Base-by-base conservation (phyloP, 2,329 filamentous ascomycete species). In the Tolypocladium ovalisporum region DNA sequence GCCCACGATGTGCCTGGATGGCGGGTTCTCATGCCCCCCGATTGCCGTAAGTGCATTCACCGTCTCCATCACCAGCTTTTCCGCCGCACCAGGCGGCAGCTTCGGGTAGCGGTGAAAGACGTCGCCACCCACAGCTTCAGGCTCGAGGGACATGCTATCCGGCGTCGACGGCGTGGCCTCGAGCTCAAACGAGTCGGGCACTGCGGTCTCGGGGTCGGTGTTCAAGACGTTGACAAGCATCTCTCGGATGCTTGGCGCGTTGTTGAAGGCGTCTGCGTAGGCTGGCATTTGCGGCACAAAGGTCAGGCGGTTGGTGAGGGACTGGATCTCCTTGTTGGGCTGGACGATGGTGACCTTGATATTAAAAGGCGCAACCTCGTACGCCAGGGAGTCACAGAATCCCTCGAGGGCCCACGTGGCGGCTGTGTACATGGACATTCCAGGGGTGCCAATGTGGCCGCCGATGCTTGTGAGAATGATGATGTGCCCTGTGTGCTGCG, bases 301-400 rank as follows among this genome's bases (percentile, higher is more conserved):
- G 54, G 86, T 88, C 65, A 97, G 88, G 57, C 87, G 86, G 73
- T 96, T 96, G 34, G 90, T 94, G 58, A 97, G 79, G 36, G 90
- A 85, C 62, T 88, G 85, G 60, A 96, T 89, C 75, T 97, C 93
- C 74, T 96, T 90, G 72, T 91, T 95, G 32, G 92, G 91, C 76
- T 99, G 93, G 51, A 99, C 87, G 63, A 97, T 92, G 44, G 91
- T 97, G 71, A 97, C 84, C 72, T 93, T 96, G 75, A 97, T 85
- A 73, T 97, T 97, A 77, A 97, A 97, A 0, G 94, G 94, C 0
- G 93, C 89, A 62, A 99, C 88, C 73, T 99, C 94, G 73, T 97
- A 99, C 1, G 93, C 92, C 29, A 99, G 80, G 59, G 90, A 90
- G 73, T 97, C 93, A 74, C 92, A 97, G 71, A 94, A 97, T 22